Percentiles rank a stretch among this genome's conserved stretches.
Evolutionary conservation across 2,329 filamentous ascomycete species (phyloP).

Genomic region (Rhynchosporium graminicola): DNA sequence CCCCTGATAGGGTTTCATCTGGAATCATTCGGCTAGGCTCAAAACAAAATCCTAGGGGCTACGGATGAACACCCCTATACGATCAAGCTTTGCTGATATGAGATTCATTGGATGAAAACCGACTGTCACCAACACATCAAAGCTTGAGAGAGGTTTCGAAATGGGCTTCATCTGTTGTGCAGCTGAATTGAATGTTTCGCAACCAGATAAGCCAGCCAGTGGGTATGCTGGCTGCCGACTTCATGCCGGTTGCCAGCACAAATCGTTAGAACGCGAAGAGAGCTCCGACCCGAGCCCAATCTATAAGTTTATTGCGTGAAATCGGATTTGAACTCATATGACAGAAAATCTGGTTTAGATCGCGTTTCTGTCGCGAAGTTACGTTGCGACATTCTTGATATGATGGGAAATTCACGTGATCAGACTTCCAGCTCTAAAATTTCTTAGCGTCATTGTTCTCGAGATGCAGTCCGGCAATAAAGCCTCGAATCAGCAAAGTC

Average conservation of each 20-base stretch:
- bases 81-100: constrained; percentile 21
- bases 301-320: not conserved
- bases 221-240: not conserved
- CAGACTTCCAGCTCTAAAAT: constrained; percentile 4
- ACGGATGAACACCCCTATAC: constrained; percentile 22
- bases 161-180: constrained; percentile 17
- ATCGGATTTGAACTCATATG: not conserved
- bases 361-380: not conserved
- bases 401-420: not conserved
- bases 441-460: constrained; percentile 11
- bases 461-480: not conserved
- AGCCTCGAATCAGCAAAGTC: not conserved
- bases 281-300: too few relatives aligned
- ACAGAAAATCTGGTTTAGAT: too few relatives aligned
- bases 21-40: constrained; percentile 18
- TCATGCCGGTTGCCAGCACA: not conserved
- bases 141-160: constrained; percentile 11
- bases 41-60: constrained; percentile 22
- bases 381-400: not conserved
- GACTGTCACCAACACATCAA: not conserved
- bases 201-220: not conserved
- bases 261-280: too few relatives aligned
- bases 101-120: constrained; percentile 4
- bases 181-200: not conserved
- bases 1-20: constrained; percentile 21